Conservation (phyloP, 2,329 filamentous ascomycete species). For the Claviceps humidiphila region DNA sequence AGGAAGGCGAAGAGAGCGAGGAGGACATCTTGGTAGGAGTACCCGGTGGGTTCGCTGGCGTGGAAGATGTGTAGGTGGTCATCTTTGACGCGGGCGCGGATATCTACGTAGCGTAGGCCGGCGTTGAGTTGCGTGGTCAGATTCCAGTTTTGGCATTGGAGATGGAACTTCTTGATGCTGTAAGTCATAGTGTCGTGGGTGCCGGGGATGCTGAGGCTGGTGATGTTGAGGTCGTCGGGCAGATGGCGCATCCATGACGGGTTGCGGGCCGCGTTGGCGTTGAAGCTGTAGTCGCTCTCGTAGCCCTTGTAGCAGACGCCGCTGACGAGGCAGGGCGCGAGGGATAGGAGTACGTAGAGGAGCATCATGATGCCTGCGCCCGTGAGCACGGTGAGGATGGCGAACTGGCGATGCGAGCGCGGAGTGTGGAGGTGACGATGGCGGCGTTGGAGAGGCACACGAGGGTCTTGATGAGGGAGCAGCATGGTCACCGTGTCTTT, state of each 20-base stretch:
- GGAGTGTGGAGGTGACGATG: not conserved
- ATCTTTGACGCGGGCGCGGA: conserved; percentile 30
- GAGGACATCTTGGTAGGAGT: conserved; percentile 29
- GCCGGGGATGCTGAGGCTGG: conserved; percentile 35
- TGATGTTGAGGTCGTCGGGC: conserved; percentile 26
- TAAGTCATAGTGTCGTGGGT: conserved; percentile 42
- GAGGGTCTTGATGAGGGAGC: not conserved
- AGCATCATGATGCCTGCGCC: conserved; percentile 2
- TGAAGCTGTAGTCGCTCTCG: conserved; percentile 27
- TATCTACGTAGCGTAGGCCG: conserved; percentile 37
- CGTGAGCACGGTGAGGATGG: not conserved
- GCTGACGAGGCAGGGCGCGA: conserved; percentile 16
- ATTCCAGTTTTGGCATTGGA: conserved; percentile 35
- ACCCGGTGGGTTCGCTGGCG: conserved; percentile 30
- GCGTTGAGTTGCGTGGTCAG: conserved; percentile 30
- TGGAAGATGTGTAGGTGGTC: conserved; percentile 35
- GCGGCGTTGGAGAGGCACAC: not conserved
- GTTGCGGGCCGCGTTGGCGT: conserved; percentile 20
- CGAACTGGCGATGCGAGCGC: not conserved
- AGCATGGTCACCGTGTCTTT: too few species aligned
- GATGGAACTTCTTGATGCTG: conserved; percentile 19
- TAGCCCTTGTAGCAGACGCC: conserved; percentile 18
- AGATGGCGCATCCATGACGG: conserved; percentile 30
- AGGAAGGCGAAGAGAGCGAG: conserved; percentile 32
- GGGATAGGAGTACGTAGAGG: conserved; percentile 12